Evolutionary conservation across 176 grass and related monocot species (phyloP).

Genomic region (Juncus effusus): DNA sequence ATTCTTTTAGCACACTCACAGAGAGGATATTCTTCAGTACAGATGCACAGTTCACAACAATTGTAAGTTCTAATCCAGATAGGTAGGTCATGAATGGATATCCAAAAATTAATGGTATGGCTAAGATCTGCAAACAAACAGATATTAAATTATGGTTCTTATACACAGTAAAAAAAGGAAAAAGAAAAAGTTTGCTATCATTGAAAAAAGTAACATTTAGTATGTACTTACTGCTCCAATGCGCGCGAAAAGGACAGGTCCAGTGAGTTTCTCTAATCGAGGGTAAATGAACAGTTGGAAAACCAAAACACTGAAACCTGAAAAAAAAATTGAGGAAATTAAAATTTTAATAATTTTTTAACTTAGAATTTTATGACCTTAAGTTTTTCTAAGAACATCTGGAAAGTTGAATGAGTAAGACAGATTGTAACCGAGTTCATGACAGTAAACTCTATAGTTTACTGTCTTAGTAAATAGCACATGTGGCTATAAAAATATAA

Average conservation of each 20-base stretch:
- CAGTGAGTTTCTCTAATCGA: slow-evolving; percentile 35
- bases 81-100: slow-evolving; percentile 74
- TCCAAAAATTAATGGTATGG: slow-evolving; percentile 60
- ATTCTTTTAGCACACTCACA: slow-evolving; percentile 38
- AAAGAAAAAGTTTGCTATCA: slow-evolving; percentile 11
- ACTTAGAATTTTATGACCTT: too few relatives aligned
- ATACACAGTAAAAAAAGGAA: slow-evolving; percentile 2
- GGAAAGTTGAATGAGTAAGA: too few relatives aligned
- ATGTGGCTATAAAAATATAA: too few relatives aligned
- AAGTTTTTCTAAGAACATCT: too few relatives aligned
- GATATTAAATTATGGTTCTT: slow-evolving; percentile 11
- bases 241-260: slow-evolving; percentile 49
- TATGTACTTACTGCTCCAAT: slow-evolving; percentile 38
- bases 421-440: too few relatives aligned
- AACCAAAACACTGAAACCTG: slow-evolving; percentile 56
- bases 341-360: too few relatives aligned
- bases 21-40: slow-evolving; percentile 58
- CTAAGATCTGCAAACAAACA: slow-evolving; percentile 52
- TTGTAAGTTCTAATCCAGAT: slow-evolving; percentile 47
- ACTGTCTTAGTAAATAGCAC: too few relatives aligned
- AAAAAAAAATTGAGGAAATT: slow-evolving; percentile 8
- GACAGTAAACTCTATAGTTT: too few relatives aligned
- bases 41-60: slow-evolving; percentile 49
- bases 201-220: background rate
- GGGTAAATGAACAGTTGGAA: slow-evolving; percentile 73